Percentiles rank a stretch among this genome's conserved stretches.
Conservation (phyloP, 2,329 filamentous ascomycete genomes). For the Trichophyton rubrum region DNA sequence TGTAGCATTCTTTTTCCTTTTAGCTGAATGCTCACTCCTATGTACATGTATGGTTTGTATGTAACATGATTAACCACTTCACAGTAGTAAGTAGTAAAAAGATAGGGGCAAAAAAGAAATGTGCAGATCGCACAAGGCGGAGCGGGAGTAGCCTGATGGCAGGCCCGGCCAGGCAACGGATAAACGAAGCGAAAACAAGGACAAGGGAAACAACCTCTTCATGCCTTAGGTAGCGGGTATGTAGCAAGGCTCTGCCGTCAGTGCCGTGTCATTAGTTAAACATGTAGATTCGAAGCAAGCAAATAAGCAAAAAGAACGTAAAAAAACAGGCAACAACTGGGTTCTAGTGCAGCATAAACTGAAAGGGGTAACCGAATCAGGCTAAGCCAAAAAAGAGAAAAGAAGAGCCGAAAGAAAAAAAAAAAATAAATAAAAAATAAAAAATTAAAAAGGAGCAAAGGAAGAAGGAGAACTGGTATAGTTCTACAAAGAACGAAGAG, state of each 20-base stretch:
- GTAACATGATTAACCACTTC: not conserved
- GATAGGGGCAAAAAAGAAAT: not conserved
- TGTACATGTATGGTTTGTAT: not conserved
- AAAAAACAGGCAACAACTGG: too few species aligned
- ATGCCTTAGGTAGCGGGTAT: too few species aligned
- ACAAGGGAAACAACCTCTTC: too few species aligned
- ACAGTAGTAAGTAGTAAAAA: not conserved
- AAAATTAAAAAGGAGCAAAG: not conserved
- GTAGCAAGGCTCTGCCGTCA: too few species aligned
- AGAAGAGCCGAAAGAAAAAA: not conserved
- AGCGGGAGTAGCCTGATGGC: too few species aligned
- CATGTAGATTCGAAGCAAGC: too few species aligned
- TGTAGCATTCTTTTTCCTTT: not conserved
- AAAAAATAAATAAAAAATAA: not conserved
- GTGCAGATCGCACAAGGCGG: not conserved
- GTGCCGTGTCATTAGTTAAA: too few species aligned
- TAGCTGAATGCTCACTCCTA: not conserved
- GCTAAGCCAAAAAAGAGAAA: not conserved
- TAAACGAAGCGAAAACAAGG: too few species aligned
- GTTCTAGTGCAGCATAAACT: not conserved
- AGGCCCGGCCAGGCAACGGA: too few species aligned
- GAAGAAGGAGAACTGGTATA: not conserved
- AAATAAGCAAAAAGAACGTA: too few species aligned
- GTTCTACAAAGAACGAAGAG: constrained; percentile 1
- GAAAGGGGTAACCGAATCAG: not conserved